These are phyloP conservation scores for Acanthamoeba comandoni DNA, from an alignment of 208 protist genomes.

Conservation along the genomic window DNA sequence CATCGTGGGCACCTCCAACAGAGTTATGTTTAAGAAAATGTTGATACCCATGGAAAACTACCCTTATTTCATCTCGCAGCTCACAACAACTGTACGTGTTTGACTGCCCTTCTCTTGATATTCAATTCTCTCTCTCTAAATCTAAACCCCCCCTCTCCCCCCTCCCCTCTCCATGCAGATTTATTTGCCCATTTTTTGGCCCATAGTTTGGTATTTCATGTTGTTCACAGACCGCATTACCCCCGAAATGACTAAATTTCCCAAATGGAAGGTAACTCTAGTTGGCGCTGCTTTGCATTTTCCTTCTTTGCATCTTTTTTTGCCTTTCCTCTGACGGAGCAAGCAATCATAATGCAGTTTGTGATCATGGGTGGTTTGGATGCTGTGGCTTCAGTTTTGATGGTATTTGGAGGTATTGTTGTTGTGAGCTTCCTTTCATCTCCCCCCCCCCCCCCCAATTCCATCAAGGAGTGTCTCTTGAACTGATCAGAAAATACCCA, in stretches of 20 bases:
- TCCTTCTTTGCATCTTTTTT: background rate
- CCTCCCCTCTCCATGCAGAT: background rate
- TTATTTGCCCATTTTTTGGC: constrained; percentile 72
- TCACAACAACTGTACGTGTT: constrained; percentile 40
- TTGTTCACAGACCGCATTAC: constrained; percentile 47
- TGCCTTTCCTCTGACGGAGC: too few relatives aligned
- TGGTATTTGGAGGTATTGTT: constrained; percentile 75
- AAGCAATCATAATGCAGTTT: constrained; percentile 39
- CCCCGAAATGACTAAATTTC: constrained; percentile 56
- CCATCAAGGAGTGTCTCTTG: too few relatives aligned
- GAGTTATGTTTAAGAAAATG: constrained; percentile 72
- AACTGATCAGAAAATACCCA: too few relatives aligned
- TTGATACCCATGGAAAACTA: constrained; percentile 71
- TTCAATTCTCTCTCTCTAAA: background rate
- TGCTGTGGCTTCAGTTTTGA: constrained; percentile 58
- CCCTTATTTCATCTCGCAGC: constrained; percentile 71
- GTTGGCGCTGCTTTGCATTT: background rate
- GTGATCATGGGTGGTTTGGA: constrained; percentile 72
- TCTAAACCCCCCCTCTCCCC: background rate
- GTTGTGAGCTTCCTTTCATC: background rate
- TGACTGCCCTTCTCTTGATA: background rate
- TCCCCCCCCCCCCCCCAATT: background rate
- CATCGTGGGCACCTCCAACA: constrained; percentile 60
- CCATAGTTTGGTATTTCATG: constrained; percentile 60
- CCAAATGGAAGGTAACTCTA: constrained; percentile 61